Conservation (phyloP, 164 flowering plant species). For the Magnolia changhungtana region DNA sequence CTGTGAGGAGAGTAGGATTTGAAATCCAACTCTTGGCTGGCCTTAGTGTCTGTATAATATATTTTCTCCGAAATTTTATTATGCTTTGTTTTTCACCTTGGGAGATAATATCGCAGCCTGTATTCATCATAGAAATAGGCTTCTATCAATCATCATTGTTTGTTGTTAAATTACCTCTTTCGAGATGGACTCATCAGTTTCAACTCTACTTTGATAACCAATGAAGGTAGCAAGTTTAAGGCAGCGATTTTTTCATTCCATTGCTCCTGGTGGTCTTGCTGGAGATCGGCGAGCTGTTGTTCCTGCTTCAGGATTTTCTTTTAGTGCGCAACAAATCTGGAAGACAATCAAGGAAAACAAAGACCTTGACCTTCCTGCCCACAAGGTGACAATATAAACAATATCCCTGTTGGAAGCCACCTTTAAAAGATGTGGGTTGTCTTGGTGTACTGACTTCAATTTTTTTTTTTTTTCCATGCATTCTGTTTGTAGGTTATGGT, state of each 20-base stretch:
- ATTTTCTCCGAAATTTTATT: too few relatives aligned
- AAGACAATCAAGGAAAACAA: constrained; percentile 90
- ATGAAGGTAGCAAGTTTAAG: constrained; percentile 79
- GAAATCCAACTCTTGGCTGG: too few relatives aligned
- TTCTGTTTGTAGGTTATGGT: constrained; percentile 83
- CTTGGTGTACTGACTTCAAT: neutral
- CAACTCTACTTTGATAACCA: neutral
- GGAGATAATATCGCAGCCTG: too few relatives aligned
- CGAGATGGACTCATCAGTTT: neutral
- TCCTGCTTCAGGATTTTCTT: constrained; percentile 97
- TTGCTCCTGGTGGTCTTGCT: constrained; percentile 99
- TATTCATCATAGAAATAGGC: too few relatives aligned
- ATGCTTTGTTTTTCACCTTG: too few relatives aligned
- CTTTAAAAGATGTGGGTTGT: constrained; percentile 6
- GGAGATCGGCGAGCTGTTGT: constrained; percentile 96
- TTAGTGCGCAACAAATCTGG: constrained; percentile 97
- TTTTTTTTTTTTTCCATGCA: constrained; percentile 5
- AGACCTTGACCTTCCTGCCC: constrained; percentile 99
- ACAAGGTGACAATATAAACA: constrained; percentile 58
- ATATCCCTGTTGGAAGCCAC: neutral
- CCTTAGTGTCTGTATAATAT: too few relatives aligned
- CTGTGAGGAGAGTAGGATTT: too few relatives aligned
- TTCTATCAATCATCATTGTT: neutral
- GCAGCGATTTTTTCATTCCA: constrained; percentile 85
- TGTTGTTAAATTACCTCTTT: neutral